Evolutionary conservation across 108 stramenopile genomes (phyloP), one percentile per base, ranked within the genome.

Genomic region (Hondaea fermentalgiana): DNA sequence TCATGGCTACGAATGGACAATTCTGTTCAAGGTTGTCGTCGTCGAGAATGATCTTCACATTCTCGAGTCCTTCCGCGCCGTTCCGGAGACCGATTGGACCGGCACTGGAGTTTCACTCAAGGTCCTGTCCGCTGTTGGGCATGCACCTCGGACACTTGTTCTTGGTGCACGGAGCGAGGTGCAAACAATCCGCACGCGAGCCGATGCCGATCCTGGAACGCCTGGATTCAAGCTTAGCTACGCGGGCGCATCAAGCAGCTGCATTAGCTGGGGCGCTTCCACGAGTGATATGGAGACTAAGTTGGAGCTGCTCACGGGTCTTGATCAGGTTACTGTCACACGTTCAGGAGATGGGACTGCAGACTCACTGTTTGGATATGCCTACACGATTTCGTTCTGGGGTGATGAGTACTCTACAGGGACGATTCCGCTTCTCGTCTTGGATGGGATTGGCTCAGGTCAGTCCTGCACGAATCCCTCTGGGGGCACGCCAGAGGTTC

Each of bases 361-460:
- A 16, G 59, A 5, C 17, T 89, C 59, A 42, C 45, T 72, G 43
- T 91, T 44, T 60, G 92, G 92, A 5, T 92, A 92, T 72, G 58
- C 89, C 5, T 92, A 92, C 90, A 89, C 90, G 17, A 47, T 92
- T 12, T 51, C 89, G 43, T 92, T 92, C 55, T 92, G 92, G 92
- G 92, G 92, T 21, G 89, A 88, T 0, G 4, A 49, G 29, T 43
- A 60, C 44, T 5, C 72, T 5, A n/a, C 45, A 19, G 43, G 4
- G 3, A 23, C 19, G 44, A 87, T 87, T 23, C 25, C 64, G 6
- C 25, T 42, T 8, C 8, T 69, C 14, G 8, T 10, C 6, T 42
- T 69, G 14, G 64, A 69, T 10, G 23, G 10, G 8, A 12, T 53
- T 53, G 45, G 45, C 49, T 4, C 49, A 17, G 17, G 16, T 1